Evolutionary conservation across 129 eudicot genomes (phyloP), one percentile per base, ranked within the genome.

Genomic region (Escallonia herrerae): DNA sequence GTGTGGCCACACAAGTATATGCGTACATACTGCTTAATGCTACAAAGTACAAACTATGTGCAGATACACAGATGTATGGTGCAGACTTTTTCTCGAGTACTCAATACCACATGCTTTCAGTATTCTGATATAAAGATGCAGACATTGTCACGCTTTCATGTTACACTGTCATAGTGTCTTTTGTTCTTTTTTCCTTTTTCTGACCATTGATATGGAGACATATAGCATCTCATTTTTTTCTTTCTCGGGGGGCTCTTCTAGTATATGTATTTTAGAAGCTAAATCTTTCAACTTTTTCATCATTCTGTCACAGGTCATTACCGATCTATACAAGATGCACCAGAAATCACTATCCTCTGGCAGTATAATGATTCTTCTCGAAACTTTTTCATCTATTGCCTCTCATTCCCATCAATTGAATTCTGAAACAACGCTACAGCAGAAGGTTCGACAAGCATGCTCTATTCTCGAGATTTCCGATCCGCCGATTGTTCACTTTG

Each of bases 401-500:
- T 60, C 79, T 63, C 96, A 94, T 67, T 78, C 99, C 33, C 89
- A 76, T 57, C 80, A 80, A 67, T 66, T 94, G 76, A 76, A 79
- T 67, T 80, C 82, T 12, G 82, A 94, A 63, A 76, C 60, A 0
- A 63, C 10, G 51, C 64, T 86, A 11, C 93, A 73, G 65, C 60
- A 67, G 43, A 84, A 94, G 83, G 78, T 94, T 66, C 94, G 80
- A 62, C 89, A 67, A 76, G 89, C 80, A 15, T 89, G 95, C 79
- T 79, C 95, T 66, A 73, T 79, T 43, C 86, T 94, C 15, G 95
- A 89, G 73, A 78, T 94, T 41, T 70, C 99, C 1, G 93, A 81
- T 37, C 97, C 97, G 13, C 99, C 99, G 3, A 69, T 89, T 57
- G 93, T 94, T 62, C 93, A 83, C 78, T 94, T 89, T 65, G 95